Evolutionary conservation across 139 green algal genomes (phyloP).

Genomic region (Coelastrella sp.): DNA sequence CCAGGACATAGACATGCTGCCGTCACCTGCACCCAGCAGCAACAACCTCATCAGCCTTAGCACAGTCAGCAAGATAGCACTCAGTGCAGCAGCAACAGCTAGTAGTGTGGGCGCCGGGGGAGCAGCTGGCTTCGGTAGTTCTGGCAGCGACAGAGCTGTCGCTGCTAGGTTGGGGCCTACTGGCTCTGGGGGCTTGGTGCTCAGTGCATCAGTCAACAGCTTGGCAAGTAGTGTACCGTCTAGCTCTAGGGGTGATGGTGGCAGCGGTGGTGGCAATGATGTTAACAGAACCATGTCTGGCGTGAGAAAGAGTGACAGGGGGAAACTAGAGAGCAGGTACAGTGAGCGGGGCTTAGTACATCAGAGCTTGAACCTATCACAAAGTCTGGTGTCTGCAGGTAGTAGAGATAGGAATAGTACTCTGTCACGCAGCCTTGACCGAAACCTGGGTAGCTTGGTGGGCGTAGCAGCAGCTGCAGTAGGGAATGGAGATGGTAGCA

Average conservation of each 20-base stretch:
- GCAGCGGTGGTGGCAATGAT: background rate
- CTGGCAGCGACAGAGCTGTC: background rate
- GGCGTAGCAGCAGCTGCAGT: background rate
- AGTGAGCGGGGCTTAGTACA: conserved; percentile 30
- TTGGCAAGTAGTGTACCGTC: conserved; percentile 14
- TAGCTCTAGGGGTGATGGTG: conserved; percentile 2
- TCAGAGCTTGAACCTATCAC: background rate
- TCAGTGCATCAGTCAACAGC: conserved; percentile 3
- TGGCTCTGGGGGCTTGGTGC: conserved; percentile 6
- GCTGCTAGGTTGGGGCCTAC: background rate
- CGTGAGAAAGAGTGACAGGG: conserved; percentile 13
- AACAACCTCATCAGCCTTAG: background rate
- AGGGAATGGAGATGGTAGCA: background rate
- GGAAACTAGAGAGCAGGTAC: background rate
- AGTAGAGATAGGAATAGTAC: background rate
- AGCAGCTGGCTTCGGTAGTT: background rate
- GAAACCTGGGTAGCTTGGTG: background rate
- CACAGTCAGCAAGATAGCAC: background rate
- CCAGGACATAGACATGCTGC: background rate
- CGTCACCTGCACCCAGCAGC: background rate
- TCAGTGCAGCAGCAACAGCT: background rate
- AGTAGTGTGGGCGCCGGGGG: background rate
- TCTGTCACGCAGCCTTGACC: conserved; percentile 6
- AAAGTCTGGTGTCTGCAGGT: background rate
- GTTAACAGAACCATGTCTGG: background rate